phyloP scores from a whole-genome alignment of 1,284 basidiomycete species.

The Microbotryomycetes sp. region DNA sequence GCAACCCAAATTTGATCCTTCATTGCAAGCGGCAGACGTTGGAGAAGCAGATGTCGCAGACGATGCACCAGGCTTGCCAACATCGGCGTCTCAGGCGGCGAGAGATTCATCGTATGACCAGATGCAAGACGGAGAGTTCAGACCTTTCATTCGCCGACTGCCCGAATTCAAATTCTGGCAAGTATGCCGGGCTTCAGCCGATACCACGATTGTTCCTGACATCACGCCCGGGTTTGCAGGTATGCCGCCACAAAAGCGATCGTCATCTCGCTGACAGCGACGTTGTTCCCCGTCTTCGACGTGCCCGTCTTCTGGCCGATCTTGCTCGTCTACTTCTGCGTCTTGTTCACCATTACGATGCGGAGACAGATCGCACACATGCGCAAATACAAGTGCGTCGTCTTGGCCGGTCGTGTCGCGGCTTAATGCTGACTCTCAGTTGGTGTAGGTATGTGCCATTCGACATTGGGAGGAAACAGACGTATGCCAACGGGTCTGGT shows the following conservation, averaged over 20 bases:
- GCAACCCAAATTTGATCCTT: conserved; percentile 93
- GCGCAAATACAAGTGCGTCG: conserved; percentile 88
- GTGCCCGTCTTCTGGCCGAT: conserved; percentile 99
- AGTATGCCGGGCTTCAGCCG: too few relatives aligned
- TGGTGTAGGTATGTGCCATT: conserved; percentile 59
- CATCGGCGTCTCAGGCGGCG: conserved; percentile 23
- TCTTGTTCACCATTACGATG: conserved; percentile 46
- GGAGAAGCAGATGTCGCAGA: conserved; percentile 93
- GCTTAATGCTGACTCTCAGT: conserved; percentile 42
- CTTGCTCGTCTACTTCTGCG: conserved; percentile 58
- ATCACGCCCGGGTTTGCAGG: conserved; percentile 49
- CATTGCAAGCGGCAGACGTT: conserved; percentile 75
- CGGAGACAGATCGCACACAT: conserved; percentile 60
- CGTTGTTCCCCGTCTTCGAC: conserved; percentile 71
- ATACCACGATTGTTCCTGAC: not conserved
- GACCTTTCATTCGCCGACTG: conserved; percentile 89
- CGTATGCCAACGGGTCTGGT: conserved; percentile 53
- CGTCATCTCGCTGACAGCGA: conserved; percentile 68
- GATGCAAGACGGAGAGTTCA: conserved; percentile 76
- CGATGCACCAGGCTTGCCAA: conserved; percentile 56
- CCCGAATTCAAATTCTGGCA: conserved; percentile 97
- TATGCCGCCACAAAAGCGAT: conserved; percentile 86
- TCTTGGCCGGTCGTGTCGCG: conserved; percentile 38
- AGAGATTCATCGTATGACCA: conserved; percentile 40
- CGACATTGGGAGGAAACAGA: conserved; percentile 79